phyloP scores from a whole-genome alignment of 805 yeast genomes.

The Scheffersomyces ergatensis region DNA sequence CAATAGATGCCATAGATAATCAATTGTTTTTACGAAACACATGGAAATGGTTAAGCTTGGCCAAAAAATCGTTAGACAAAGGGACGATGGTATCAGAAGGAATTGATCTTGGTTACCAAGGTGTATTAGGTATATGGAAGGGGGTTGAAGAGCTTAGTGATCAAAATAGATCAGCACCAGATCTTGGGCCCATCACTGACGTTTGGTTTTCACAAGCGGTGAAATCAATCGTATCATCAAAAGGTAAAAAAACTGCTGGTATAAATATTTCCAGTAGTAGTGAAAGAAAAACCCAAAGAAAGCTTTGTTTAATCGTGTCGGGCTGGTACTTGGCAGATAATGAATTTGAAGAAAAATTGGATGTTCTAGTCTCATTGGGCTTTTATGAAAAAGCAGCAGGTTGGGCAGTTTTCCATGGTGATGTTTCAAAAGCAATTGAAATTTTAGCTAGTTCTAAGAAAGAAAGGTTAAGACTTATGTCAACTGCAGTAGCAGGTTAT shows the following conservation, averaged over 20 bases:
- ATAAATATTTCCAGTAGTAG: slow-evolving; percentile 45
- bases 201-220: slow-evolving; percentile 51
- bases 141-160: slow-evolving; percentile 51
- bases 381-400: slow-evolving; percentile 91
- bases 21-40: slow-evolving; percentile 61
- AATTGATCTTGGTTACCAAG: slow-evolving; percentile 81
- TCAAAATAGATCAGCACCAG: slow-evolving; percentile 44
- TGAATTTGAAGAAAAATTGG: slow-evolving; percentile 71
- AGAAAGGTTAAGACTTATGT: slow-evolving; percentile 72
- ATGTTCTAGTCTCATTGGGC: slow-evolving; percentile 53
- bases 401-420: slow-evolving; percentile 95
- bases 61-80: slow-evolving; percentile 59
- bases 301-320: slow-evolving; percentile 74
- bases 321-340: slow-evolving; percentile 85
- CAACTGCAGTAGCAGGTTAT: slow-evolving; percentile 93
- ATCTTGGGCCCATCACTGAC: slow-evolving; percentile 23
- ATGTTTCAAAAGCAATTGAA: slow-evolving; percentile 74
- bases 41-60: slow-evolving; percentile 88
- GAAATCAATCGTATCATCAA: slow-evolving; percentile 46
- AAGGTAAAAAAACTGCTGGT: slow-evolving; percentile 46
- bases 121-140: slow-evolving; percentile 89
- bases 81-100: slow-evolving; percentile 68
- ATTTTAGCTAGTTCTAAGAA: slow-evolving; percentile 73
- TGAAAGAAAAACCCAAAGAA: slow-evolving; percentile 62
- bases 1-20: slow-evolving; percentile 48